Percentiles rank a stretch among this genome's conserved stretches.
These are phyloP conservation scores for Olyra latifolia DNA, from an alignment of 176 grass and related monocot genomes.

Conservation along the genomic window DNA sequence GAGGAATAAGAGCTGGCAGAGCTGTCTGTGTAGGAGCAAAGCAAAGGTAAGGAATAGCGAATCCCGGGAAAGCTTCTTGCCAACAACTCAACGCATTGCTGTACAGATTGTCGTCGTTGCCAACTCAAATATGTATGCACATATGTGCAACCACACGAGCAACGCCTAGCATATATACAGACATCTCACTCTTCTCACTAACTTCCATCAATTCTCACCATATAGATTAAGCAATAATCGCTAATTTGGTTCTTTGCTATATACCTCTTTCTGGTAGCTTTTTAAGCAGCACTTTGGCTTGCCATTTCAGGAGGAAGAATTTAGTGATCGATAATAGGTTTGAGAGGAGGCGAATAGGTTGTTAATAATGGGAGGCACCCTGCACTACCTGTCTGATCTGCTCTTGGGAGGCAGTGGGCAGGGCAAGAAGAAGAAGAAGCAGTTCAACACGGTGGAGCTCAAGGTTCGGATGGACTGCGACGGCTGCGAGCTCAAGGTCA, in stretches of 20 bases:
- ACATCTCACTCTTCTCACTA: not conserved
- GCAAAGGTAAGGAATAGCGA: conserved; percentile 16
- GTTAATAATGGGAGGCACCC: conserved; percentile 46
- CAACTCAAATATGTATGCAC: not conserved
- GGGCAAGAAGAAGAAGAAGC: conserved; percentile 58
- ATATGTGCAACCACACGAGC: not conserved
- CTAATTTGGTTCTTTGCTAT: not conserved
- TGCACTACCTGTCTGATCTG: conserved; percentile 52
- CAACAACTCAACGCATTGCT: conserved; percentile 3
- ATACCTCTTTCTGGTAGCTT: not conserved
- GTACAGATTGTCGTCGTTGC: not conserved
- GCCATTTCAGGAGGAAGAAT: not conserved
- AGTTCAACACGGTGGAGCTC: conserved; percentile 89
- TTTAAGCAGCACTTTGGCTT: not conserved
- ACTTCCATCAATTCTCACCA: not conserved
- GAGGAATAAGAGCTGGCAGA: not conserved
- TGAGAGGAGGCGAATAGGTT: not conserved
- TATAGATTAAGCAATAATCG: not conserved
- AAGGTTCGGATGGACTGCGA: conserved; percentile 94
- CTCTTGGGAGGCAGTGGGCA: conserved; percentile 31
- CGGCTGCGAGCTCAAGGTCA: conserved; percentile 85
- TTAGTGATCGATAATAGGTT: not conserved
- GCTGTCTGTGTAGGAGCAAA: not conserved
- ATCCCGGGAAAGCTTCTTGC: conserved; percentile 3
- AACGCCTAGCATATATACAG: not conserved